phyloP scores from a whole-genome alignment of 768 basidiomycete species.

The Tylopilus cervinicoccineus region DNA sequence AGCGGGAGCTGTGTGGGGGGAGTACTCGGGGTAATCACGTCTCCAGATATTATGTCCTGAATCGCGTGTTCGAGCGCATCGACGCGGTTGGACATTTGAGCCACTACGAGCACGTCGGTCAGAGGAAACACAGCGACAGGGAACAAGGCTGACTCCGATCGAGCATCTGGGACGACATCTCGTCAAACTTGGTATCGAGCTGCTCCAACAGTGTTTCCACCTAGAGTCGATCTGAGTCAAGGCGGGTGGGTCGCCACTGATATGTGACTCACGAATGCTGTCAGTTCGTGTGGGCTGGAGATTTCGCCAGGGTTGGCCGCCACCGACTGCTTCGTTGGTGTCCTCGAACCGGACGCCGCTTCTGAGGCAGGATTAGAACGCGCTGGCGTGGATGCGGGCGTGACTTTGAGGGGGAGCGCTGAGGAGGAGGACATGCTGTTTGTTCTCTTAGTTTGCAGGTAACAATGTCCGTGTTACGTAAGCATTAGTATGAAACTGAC shows the following conservation, averaged over 20 bases:
- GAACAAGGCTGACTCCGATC: constrained; percentile 60
- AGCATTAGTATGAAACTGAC: constrained; percentile 7
- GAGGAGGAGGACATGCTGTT: constrained; percentile 32
- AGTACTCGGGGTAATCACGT: constrained; percentile 45
- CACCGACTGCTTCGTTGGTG: constrained; percentile 45
- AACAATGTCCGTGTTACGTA: constrained; percentile 9
- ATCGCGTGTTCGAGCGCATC: constrained; percentile 88
- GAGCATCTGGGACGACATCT: constrained; percentile 88
- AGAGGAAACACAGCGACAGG: background rate
- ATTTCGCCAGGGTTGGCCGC: constrained; percentile 54
- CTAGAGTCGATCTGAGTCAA: constrained; percentile 37
- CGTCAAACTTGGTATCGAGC: constrained; percentile 87
- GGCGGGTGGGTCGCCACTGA: constrained; percentile 4
- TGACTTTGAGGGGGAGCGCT: constrained; percentile 65
- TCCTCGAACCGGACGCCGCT: constrained; percentile 25
- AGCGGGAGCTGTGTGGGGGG: constrained; percentile 48
- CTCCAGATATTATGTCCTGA: constrained; percentile 86
- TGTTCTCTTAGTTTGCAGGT: background rate
- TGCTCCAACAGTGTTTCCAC: constrained; percentile 87
- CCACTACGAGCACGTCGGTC: constrained; percentile 52
- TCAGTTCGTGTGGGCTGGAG: constrained; percentile 90
- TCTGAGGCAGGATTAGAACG: constrained; percentile 30
- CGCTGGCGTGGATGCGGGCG: constrained; percentile 51
- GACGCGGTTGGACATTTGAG: constrained; percentile 87
- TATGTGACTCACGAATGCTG: constrained; percentile 76